Base-by-base conservation (phyloP, 2,329 filamentous ascomycete genomes). In the Laburnicola sp. region DNA sequence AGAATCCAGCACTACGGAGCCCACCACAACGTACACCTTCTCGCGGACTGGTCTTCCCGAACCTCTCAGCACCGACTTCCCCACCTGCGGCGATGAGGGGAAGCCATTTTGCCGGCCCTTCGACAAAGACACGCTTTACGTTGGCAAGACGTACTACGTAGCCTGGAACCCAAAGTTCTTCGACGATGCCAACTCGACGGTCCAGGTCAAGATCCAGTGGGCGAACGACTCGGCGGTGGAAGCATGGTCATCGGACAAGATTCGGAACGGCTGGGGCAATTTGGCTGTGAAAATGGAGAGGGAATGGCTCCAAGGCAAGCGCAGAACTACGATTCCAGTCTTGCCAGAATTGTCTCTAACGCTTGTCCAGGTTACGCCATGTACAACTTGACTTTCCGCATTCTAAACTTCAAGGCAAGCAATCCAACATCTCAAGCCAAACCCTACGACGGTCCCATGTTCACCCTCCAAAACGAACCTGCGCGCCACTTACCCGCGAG, bases 341-440 rank as follows among this genome's bases (percentile, higher is more conserved):
- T 10, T 34, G 11, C 23, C n/a, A 31, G 45, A 27, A 48, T 16
- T 16, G 16, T 16, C 16, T 16, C 30, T 36, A 22, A 34, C 35
- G 3, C 6, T 6, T 21, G 2, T 3, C 9, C 39, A 59, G 57
- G 54, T 30, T 65, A 71, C 41, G 30, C 58, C 6, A 59, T 60
- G 32, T 75, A 74, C 55, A 72, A 72, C 38, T 58, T 77, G 37
- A 72, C 73, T 6, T 65, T 70, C 41, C 69, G 69, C 43, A 69
- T 75, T 25, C 59, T 74, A 28, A 63, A 68, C 41, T 63, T 51
- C 45, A 52, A 60, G 26, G 37, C 35, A 40, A 27, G 41, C 30
- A 41, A 56, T 11, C 45, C 66, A 32, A 61, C 66, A 28, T 54
- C 63, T 23, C 58, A 65, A 21, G 51, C 60, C 2, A 60, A 62